Percentiles rank a stretch among this genome's conserved stretches.
These are phyloP conservation scores for Boletus sp. DNA, from an alignment of 1,284 basidiomycete species.

Conservation along the genomic window DNA sequence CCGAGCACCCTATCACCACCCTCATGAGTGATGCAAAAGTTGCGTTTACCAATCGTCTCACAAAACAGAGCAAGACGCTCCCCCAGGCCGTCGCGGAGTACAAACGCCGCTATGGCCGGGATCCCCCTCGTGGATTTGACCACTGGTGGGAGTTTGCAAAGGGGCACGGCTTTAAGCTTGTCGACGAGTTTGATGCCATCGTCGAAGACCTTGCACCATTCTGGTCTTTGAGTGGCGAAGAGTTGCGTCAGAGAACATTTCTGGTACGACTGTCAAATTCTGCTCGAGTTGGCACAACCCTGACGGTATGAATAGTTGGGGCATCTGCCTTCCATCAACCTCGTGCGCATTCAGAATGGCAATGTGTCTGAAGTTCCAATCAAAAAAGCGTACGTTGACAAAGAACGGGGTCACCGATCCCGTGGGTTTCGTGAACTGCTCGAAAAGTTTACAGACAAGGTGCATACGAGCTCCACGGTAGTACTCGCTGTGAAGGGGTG, in stretches of 20 bases:
- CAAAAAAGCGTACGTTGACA: conserved; percentile 55
- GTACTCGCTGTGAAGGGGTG: conserved; percentile 1
- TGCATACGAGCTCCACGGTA: conserved; percentile 30
- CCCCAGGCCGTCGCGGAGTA: conserved; percentile 76
- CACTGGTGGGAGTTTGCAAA: conserved; percentile 84
- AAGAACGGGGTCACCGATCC: conserved; percentile 74
- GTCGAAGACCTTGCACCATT: conserved; percentile 78
- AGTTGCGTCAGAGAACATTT: conserved; percentile 64
- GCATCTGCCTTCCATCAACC: conserved; percentile 75
- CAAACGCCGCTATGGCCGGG: conserved; percentile 64
- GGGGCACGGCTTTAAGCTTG: conserved; percentile 69
- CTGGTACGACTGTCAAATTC: conserved; percentile 45
- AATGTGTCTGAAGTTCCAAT: conserved; percentile 59
- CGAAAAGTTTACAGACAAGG: conserved; percentile 63
- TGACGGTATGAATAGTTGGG: conserved; percentile 62
- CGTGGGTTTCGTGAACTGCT: conserved; percentile 74
- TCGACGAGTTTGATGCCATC: conserved; percentile 89
- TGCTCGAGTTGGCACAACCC: background rate
- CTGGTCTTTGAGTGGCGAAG: conserved; percentile 66
- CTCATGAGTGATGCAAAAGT: conserved; percentile 78
- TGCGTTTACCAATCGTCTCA: conserved; percentile 60
- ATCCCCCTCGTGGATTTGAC: conserved; percentile 88
- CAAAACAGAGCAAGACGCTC: conserved; percentile 73
- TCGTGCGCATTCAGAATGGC: conserved; percentile 73
- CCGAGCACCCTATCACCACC: conserved; percentile 72